Base-by-base conservation (phyloP, 1,284 basidiomycete genomes). In the Rugosomyces carneus region DNA sequence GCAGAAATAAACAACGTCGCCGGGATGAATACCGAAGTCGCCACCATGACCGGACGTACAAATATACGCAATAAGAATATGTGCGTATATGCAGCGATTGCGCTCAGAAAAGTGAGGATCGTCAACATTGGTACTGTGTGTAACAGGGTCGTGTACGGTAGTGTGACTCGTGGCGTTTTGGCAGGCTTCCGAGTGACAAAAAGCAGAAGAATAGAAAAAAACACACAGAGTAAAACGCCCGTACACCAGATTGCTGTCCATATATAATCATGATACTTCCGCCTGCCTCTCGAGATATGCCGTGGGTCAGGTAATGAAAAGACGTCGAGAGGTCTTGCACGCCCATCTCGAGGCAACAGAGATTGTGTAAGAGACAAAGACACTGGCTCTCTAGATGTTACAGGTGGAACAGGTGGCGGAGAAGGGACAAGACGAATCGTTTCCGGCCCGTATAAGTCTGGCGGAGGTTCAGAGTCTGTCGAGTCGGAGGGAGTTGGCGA, bases 41-140 rank as follows among this genome's bases (percentile, higher is more conserved):
- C 79, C 18, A 89, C 66, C 65, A 94, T 81, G 26, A 92, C 89
- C 16, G 90, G 87, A 48, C 84, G 80, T 43, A 89, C 85, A 47
- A 89, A 90, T 52, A 88, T 73, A 46, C 81, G 78, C 43, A 93
- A 66, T 20, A 93, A 71, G 46, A 84, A 76, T 42, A 93, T 78
- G 62, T 93, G 88, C 13, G 72, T 69, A 56, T 92, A 90, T 1
- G 89, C 84, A 37, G 83, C 73, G 32, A 73, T 60, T 1, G 90
- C 81, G 47, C 87, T 83, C 34, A 84, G 62, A 47, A 89, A 72
- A 5, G 87, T 85, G 40, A 94, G 72, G 47, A 92, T 79, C 21
- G 84, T 82, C 49, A 94, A 75, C 47, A 95, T 70, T 1, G 93
- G 93, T 15, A 95, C 76, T 3, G 90, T 89, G 54, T 90, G 88